Evolutionary conservation across 495 filamentous ascomycete species (phyloP), one percentile per base, ranked within the genome.

Genomic region (Penicillium salamii): DNA sequence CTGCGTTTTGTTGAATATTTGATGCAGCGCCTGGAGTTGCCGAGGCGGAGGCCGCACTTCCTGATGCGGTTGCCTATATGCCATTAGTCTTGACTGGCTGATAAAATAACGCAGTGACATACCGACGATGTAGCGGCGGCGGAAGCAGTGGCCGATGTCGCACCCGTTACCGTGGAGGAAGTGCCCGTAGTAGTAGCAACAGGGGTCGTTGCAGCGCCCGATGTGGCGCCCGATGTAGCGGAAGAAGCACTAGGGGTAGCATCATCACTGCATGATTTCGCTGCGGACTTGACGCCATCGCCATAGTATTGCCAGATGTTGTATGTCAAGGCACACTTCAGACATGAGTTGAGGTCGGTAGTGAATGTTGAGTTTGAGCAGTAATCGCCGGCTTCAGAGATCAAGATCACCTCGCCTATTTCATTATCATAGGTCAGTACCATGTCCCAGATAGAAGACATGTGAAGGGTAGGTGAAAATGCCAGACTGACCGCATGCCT

Each of bases 281-380:
- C 74, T 14, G 66, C 69, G 2, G 37, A 36, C 6, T 52, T 54
- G 2, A 79, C 57, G 2, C 58, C 55, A 17, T 33, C 49, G 15
- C 72, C 74, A 38, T 79, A 79, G 47, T 69, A 63, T 36, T 62
- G 45, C 76, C 76, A 80, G 50, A 78, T 76, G 15, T 78, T 66
- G 33, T 72, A 70, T 4, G 69, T 67, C 0, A 70, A 63, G 5
- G 77, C 67, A 45, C 77, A 80, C 36, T 71, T 50, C 26, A 80
- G 54, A 33, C 76, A 78, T 2, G 39, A 56, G 20, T 58, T 51
- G 41, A 78, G 70, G 38, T 74, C 62, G 28, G 62, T 46, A 13
- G 69, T 59, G 58, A 76, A 80, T 21, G 62, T 62, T 0, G 62
- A 51, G 52, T 69, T 63, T 33, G 62, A 55, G 59, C 77, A 80